These are phyloP conservation scores for Metarhizium humberi DNA, from an alignment of 2,329 filamentous ascomycete genomes.

Conservation along the genomic window DNA sequence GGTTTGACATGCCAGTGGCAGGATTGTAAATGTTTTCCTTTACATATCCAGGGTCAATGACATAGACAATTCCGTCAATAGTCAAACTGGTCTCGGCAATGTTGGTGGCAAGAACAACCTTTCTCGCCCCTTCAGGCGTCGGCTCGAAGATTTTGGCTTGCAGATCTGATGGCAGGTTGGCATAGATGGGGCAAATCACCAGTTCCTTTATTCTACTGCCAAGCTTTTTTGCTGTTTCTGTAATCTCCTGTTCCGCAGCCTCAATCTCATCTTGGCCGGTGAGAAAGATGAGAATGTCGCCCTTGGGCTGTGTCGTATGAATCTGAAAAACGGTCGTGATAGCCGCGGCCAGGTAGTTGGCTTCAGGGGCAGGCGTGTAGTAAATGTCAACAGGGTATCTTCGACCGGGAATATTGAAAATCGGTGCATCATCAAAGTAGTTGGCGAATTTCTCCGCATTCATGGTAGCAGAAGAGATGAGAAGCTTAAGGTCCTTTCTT, in stretches of 20 bases:
- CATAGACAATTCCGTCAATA: conserved; percentile 91
- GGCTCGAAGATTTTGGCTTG: conserved; percentile 94
- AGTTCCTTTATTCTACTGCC: conserved; percentile 78
- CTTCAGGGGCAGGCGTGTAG: conserved; percentile 83
- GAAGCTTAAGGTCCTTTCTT: conserved; percentile 74
- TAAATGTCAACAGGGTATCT: conserved; percentile 86
- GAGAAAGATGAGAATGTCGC: conserved; percentile 89
- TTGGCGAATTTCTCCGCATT: conserved; percentile 85
- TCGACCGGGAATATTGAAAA: conserved; percentile 89
- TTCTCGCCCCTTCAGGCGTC: conserved; percentile 73
- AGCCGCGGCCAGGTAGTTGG: conserved; percentile 84
- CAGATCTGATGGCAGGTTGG: conserved; percentile 81
- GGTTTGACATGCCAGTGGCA: conserved; percentile 81
- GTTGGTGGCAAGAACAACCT: conserved; percentile 91
- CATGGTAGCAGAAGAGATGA: conserved; percentile 92
- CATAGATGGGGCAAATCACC: conserved; percentile 88
- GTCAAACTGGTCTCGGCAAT: conserved; percentile 95
- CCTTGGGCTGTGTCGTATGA: conserved; percentile 73
- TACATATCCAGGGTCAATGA: conserved; percentile 90
- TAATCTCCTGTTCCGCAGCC: conserved; percentile 70
- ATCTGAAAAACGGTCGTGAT: conserved; percentile 95
- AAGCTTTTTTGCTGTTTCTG: conserved; percentile 79
- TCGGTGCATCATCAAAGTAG: conserved; percentile 87
- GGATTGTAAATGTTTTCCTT: conserved; percentile 95
- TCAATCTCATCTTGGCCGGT: conserved; percentile 97